Percentiles rank a stretch among this genome's conserved stretches.
phyloP scores from a whole-genome alignment of 176 grass and related monocot species.

The Puccinellia tenuiflora region DNA sequence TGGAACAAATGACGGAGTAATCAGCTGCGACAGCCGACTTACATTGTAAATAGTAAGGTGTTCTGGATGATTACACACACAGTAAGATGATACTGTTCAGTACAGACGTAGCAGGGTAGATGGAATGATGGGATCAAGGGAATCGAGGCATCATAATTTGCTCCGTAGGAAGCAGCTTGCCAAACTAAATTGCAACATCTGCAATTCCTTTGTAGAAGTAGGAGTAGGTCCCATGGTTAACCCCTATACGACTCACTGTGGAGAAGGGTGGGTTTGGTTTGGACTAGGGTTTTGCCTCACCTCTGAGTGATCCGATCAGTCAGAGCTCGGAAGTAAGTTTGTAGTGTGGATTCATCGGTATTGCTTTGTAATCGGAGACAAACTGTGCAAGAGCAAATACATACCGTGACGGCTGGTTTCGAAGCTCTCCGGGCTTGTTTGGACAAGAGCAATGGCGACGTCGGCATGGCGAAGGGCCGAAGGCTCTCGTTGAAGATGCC shows the following conservation, averaged over 20 bases:
- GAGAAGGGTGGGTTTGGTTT: background rate
- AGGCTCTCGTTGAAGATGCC: no score
- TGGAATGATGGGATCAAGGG: background rate
- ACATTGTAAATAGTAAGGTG: background rate
- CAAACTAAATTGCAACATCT: background rate
- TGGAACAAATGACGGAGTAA: slow-evolving; percentile 11
- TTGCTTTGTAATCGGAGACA: background rate
- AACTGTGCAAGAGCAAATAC: background rate
- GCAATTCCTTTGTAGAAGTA: background rate
- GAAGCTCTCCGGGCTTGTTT: no score
- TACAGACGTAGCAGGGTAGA: background rate
- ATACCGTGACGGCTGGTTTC: no score
- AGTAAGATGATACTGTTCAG: background rate
- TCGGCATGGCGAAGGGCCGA: no score
- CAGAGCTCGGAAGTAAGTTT: background rate
- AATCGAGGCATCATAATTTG: background rate
- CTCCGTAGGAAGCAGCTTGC: background rate
- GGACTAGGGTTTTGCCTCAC: background rate
- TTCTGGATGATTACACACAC: background rate
- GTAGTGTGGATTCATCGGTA: background rate
- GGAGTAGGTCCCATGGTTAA: background rate
- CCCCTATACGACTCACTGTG: background rate
- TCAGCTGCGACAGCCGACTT: background rate
- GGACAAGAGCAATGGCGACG: no score
- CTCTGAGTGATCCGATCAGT: background rate